Percentiles rank a stretch among this genome's conserved stretches.
phyloP scores from a whole-genome alignment of 1,284 basidiomycete species.

The Erythrobasidium hasegawianum region DNA sequence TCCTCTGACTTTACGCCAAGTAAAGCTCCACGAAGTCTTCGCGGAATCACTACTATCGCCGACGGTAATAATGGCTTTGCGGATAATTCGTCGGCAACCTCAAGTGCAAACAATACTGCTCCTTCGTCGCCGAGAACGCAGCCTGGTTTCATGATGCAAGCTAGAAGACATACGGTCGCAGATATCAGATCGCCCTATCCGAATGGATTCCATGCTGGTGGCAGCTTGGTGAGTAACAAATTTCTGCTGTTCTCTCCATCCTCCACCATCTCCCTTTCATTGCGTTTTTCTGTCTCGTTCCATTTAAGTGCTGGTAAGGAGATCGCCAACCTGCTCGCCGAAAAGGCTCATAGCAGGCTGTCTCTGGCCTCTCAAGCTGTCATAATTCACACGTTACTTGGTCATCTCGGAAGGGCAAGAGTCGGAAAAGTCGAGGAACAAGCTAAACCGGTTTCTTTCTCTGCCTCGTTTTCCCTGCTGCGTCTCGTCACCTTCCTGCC shows the following conservation, averaged over 20 bases:
- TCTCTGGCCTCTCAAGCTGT: too few species aligned
- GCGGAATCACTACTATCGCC: constrained; percentile 26
- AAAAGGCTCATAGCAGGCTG: too few species aligned
- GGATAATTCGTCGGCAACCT: background rate
- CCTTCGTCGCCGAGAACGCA: background rate
- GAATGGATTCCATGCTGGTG: background rate
- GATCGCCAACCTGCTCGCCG: too few species aligned
- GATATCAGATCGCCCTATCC: constrained; percentile 10
- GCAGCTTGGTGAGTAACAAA: constrained; percentile 11
- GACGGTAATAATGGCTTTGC: background rate
- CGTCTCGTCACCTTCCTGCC: background rate
- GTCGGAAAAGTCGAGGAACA: background rate
- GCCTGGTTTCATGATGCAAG: constrained; percentile 18
- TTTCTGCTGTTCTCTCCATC: background rate
- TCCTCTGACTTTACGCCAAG: constrained; percentile 9
- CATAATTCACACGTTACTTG: too few species aligned
- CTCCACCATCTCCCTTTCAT: too few species aligned
- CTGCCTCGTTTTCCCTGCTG: constrained; percentile 8
- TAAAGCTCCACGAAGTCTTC: constrained; percentile 25
- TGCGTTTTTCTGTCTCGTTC: too few species aligned
- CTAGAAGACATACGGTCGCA: constrained; percentile 15
- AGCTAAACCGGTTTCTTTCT: constrained; percentile 21
- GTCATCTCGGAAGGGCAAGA: background rate
- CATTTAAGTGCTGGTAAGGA: too few species aligned
- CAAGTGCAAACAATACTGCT: background rate